Evolutionary conservation across 129 eudicot species (phyloP).

Genomic region (Escallonia herrerae): DNA sequence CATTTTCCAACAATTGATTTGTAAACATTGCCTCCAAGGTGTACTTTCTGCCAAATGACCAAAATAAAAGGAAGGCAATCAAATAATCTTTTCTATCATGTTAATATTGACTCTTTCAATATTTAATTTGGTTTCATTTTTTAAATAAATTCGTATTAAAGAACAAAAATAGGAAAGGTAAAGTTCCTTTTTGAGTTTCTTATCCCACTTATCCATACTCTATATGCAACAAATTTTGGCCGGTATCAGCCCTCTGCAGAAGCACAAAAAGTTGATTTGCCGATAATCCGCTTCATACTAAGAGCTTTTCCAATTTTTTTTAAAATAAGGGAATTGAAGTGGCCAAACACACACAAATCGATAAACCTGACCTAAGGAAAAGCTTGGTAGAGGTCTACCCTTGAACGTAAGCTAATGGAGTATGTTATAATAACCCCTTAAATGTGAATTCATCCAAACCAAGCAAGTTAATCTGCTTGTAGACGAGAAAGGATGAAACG

Average conservation of each 20-base stretch:
- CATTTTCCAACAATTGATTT: slow-evolving; percentile 69
- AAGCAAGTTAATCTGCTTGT: too few species aligned
- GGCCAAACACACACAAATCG: too few species aligned
- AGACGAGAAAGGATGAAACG: too few species aligned
- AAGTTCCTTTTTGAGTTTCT: not conserved
- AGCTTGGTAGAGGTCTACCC: too few species aligned
- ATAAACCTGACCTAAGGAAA: too few species aligned
- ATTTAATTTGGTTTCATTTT: not conserved
- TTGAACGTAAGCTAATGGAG: too few species aligned
- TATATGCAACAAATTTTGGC: too few species aligned
- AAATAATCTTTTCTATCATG: not conserved
- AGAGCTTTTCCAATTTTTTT: too few species aligned
- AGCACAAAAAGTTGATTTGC: not conserved
- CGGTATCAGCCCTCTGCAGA: not conserved
- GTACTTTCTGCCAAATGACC: slow-evolving; percentile 43
- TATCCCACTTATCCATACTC: not conserved
- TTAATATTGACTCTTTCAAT: not conserved
- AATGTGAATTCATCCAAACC: too few species aligned
- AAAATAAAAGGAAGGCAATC: not conserved
- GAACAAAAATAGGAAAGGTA: not conserved
- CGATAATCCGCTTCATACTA: too few species aligned
- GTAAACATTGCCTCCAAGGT: slow-evolving; percentile 84
- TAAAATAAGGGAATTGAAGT: too few species aligned
- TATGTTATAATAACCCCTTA: too few species aligned
- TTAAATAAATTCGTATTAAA: not conserved